Base-by-base conservation (phyloP, 345 rosid genomes). In the Acer yangbiense region DNA sequence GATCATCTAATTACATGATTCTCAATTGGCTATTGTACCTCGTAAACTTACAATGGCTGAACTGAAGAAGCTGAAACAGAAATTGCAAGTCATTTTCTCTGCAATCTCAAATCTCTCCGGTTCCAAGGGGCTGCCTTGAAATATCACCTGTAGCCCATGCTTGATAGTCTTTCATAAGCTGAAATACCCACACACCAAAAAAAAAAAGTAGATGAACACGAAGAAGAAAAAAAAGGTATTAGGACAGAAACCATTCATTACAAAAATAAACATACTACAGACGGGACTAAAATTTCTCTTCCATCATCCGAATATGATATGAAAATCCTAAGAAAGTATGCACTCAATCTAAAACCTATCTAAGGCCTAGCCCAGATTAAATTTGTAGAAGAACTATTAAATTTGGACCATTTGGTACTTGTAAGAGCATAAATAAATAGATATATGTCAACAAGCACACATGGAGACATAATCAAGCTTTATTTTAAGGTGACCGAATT, bases 111-210 rank as follows among this genome's bases (percentile, higher is more conserved):
- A 95, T 92, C 85, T 95, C 82, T 41, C 98, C 98, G 0, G 92
- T 95, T 78, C 98, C 99, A 68, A 95, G 92, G 39, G 97, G 88
- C 88, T 95, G 98, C 81, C 98, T 92, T 70, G 98, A 93, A 76
- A 83, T 77, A 73, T 95, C 91, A 10, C 98, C 96, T 25, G 97
- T 83, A 16, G 98, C 97, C 98, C 98, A 95, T 66, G 95, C 98
- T 84, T 87, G 83, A 85, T 92, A 95, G 83, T 95, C 98, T 83
- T 93, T 92, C 1, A 84, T 88, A 65, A 95, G 97, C 98, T 95
- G 87, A 84, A 62, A 77, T 7, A 76, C 6, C 39, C 39, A 0
- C 6, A 60, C 63, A 1, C 23, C 29, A 43, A 46, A 39, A 46
- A 55, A 17, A 44, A 43, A 2, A 13, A 10, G 57, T 8, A 23